These are phyloP conservation scores for Theobroma grandiflorum DNA, from an alignment of 441 rosid species.

Conservation along the genomic window DNA sequence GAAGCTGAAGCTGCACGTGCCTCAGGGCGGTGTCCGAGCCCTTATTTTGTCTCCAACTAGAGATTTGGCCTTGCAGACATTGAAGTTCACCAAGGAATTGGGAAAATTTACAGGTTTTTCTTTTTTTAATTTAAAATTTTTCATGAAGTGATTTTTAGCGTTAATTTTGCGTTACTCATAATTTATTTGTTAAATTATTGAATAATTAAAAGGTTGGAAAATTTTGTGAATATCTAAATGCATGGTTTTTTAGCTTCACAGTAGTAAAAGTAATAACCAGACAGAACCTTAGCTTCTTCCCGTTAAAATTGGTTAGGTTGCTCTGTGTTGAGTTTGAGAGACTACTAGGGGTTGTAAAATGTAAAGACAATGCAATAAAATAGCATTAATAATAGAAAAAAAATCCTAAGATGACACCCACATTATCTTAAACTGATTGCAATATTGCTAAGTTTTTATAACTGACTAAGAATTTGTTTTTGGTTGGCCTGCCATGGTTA, in stretches of 20 bases:
- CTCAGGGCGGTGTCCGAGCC: constrained; percentile 85
- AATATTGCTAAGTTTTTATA: neutral
- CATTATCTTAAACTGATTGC: neutral
- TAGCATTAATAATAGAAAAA: neutral
- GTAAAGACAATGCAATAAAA: neutral
- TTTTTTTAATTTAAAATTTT: neutral
- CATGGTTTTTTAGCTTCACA: no score
- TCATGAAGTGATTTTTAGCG: neutral
- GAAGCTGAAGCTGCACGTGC: constrained; percentile 73
- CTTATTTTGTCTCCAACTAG: constrained; percentile 92
- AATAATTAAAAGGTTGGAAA: neutral
- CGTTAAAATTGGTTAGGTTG: neutral
- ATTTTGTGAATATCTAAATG: neutral
- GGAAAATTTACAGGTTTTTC: constrained; percentile 82
- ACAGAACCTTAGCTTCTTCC: neutral
- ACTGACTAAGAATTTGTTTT: neutral
- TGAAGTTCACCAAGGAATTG: constrained; percentile 86
- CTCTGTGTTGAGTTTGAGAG: neutral
- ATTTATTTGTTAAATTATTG: neutral
- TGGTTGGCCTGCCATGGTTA: neutral
- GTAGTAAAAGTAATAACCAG: neutral
- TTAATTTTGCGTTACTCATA: neutral
- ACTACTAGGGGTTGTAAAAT: neutral
- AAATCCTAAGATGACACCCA: neutral
- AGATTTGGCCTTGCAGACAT: constrained; percentile 90